phyloP scores from a whole-genome alignment of 129 eudicot species.

The Gnaphalium uliginosum region DNA sequence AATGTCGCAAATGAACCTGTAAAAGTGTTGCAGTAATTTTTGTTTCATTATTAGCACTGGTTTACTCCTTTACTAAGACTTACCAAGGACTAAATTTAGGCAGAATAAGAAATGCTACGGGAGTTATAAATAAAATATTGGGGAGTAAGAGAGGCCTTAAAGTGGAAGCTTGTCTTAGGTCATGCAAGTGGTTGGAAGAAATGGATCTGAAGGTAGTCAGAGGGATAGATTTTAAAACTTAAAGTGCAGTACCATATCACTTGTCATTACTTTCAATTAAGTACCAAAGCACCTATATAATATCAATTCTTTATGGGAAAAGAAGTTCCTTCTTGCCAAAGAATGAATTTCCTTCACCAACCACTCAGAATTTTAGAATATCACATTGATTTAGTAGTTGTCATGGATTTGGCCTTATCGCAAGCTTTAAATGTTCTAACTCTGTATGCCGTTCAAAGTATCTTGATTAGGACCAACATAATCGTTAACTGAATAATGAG shows the following conservation, averaged over 20 bases:
- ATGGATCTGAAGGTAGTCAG: slow-evolving; percentile 1
- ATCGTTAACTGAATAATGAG: slow-evolving; percentile 1
- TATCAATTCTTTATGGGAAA: not conserved
- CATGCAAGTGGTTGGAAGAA: slow-evolving; percentile 4
- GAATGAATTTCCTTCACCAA: not conserved
- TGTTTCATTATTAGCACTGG: slow-evolving; percentile 5
- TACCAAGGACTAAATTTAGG: not conserved
- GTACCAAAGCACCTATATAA: not conserved
- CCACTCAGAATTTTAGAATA: slow-evolving; percentile 16
- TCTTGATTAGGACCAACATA: slow-evolving; percentile 17
- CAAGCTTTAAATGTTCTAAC: slow-evolving; percentile 7
- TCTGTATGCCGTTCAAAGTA: slow-evolving; percentile 10
- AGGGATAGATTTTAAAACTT: not conserved
- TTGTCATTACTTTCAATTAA: not conserved
- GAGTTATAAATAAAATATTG: not conserved
- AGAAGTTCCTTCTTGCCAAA: not conserved
- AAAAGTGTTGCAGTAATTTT: slow-evolving; percentile 4
- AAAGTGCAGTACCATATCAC: not conserved
- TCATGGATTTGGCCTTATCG: slow-evolving; percentile 7
- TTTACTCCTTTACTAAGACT: not conserved
- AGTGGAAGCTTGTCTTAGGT: not conserved
- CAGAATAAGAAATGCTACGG: not conserved
- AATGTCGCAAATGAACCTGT: not conserved
- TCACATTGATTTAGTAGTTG: slow-evolving; percentile 1
- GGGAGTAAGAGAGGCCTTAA: not conserved